Evolutionary conservation across 2,329 filamentous ascomycete species (phyloP), one percentile per base, ranked within the genome.

Genomic region (Coniochaeta hoffmannii): DNA sequence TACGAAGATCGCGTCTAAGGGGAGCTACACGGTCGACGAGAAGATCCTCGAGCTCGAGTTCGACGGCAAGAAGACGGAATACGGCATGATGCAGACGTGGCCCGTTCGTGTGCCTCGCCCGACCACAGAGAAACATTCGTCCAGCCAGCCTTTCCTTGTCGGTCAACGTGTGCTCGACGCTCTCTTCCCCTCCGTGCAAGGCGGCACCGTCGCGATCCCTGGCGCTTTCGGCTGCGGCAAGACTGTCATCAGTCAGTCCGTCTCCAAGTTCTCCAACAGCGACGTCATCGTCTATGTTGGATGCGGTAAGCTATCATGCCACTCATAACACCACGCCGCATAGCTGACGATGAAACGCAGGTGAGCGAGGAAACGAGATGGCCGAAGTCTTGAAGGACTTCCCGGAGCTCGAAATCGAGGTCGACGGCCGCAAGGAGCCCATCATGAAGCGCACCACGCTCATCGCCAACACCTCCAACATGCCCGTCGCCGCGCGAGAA

Each of bases 381-480:
- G 94, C 94, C 61, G 94, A 99, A 82, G 94, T 99, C 64, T 82
- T 99, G 82, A 97, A 97, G 89, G 94, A 99, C 75, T 99, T 99
- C 81, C 94, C 94, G 57, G 92, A 97, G 82, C 89, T 99, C 62
- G 89, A 89, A 50, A 99, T 99, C 69, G 88, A 95, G 17, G 85
- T 97, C 64, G 88, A 96, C 44, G 94, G 94, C 65, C 90, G 93
- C 69, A 88, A 93, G 75, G 94, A 99, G 72, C 92, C 93, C 64
- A 99, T 99, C 79, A 99, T 99, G 94, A 99, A 99, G 85, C 93
- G 94, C 72, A 99, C 94, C 15, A 95, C 91, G 22, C 82, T 99
- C 59, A 97, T 99, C 69, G 94, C 94, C 72, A 99, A 99, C 76
- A 99, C 94, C 44, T 99, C 94, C 66, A 99, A 99, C 81, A 99